Percentiles rank a stretch among this genome's conserved stretches.
Conservation (phyloP, 1,284 basidiomycete species). For the Stygiomarasmius scandens region DNA sequence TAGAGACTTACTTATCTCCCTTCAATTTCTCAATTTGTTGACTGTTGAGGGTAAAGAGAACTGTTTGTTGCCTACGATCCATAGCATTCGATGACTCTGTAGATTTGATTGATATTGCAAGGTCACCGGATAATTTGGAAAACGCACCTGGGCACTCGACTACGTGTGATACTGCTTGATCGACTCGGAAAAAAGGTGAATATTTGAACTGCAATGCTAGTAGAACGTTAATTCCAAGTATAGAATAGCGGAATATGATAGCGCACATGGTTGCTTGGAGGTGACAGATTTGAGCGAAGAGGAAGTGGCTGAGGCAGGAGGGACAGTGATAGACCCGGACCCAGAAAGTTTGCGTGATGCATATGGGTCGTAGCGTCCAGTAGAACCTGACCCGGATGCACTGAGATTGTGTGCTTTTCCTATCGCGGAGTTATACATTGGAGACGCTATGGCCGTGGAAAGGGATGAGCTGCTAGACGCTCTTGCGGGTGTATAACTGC, state of each 20-base stretch:
- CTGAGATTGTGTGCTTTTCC: slow-evolving; percentile 1
- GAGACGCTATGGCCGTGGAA: slow-evolving; percentile 3
- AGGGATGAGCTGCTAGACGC: slow-evolving; percentile 2
- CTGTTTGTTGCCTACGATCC: slow-evolving; percentile 68
- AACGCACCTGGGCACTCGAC: slow-evolving; percentile 73
- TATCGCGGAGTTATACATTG: neutral
- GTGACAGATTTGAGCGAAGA: slow-evolving; percentile 1
- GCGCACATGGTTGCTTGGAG: slow-evolving; percentile 6
- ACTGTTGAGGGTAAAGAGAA: slow-evolving; percentile 63
- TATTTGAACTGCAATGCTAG: slow-evolving; percentile 75
- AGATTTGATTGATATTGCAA: slow-evolving; percentile 15
- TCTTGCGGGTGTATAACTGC: slow-evolving; percentile 12
- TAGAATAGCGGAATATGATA: slow-evolving; percentile 10
- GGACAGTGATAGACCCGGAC: slow-evolving; percentile 29
- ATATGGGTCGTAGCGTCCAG: slow-evolving; percentile 57
- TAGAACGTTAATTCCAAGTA: slow-evolving; percentile 18
- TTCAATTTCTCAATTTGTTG: slow-evolving; percentile 69
- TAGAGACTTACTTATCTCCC: slow-evolving; percentile 45
- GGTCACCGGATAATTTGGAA: neutral
- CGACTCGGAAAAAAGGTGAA: slow-evolving; percentile 76
- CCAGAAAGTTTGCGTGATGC: slow-evolving; percentile 50
- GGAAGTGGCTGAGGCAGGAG: slow-evolving; percentile 7
- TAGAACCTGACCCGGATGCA: neutral
- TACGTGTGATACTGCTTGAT: slow-evolving; percentile 64
- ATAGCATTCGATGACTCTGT: slow-evolving; percentile 76